Conservation (phyloP, 2,329 filamentous ascomycete genomes). For the Stenocarpella maydis region DNA sequence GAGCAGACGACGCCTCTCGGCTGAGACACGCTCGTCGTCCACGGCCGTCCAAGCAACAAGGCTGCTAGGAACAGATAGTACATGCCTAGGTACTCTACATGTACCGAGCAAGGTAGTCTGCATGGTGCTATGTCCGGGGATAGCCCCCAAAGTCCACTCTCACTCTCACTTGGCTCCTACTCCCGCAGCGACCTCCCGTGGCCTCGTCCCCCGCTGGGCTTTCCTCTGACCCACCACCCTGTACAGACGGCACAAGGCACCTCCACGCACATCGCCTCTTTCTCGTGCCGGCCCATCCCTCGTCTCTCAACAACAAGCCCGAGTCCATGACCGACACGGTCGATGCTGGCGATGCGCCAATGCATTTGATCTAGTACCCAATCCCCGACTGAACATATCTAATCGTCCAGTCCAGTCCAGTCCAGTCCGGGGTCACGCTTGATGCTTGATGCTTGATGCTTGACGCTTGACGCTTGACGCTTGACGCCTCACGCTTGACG, state of each 20-base stretch:
- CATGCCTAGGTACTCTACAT: too few relatives aligned
- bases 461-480: too few relatives aligned
- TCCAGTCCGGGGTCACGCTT: conserved; percentile 1
- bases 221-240: too few relatives aligned
- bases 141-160: too few relatives aligned
- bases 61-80: too few relatives aligned
- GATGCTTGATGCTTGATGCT: too few relatives aligned
- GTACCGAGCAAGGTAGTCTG: too few relatives aligned
- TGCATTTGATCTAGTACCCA: conserved; percentile 26
- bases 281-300: not conserved
- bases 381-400: conserved; percentile 3
- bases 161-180: conserved; percentile 10
- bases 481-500: too few relatives aligned
- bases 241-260: conserved; percentile 11
- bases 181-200: not conserved
- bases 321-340: conserved; percentile 28
- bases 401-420: too few relatives aligned
- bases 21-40: too few relatives aligned
- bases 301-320: not conserved
- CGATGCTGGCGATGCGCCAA: conserved; percentile 26
- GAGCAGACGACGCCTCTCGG: not conserved
- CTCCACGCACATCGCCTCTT: conserved; percentile 3
- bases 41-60: too few relatives aligned
- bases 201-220: not conserved
- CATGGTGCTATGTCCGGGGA: too few relatives aligned